Conservation (phyloP, 805 yeast species). For the Metschnikowia reukaufii region DNA sequence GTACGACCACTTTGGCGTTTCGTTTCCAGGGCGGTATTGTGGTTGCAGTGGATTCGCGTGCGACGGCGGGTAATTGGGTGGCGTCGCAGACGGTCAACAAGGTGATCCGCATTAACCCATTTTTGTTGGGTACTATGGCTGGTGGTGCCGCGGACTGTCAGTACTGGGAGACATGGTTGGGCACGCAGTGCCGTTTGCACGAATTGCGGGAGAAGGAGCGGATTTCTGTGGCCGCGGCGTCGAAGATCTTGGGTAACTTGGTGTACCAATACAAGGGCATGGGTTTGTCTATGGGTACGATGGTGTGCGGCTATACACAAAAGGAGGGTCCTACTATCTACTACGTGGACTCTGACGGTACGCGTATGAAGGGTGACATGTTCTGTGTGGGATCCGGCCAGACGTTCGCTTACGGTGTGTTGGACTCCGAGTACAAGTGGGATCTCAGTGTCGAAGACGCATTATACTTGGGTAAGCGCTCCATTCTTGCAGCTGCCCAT, state of each 20-base stretch:
- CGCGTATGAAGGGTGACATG: conserved; percentile 89
- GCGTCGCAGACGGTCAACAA: conserved; percentile 98
- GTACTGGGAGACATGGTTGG: conserved; percentile 99
- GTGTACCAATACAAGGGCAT: conserved; percentile 94
- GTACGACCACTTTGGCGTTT: conserved; percentile 97
- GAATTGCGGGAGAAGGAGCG: conserved; percentile 94
- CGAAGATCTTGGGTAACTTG: conserved; percentile 86
- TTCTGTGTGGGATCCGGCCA: conserved; percentile 99
- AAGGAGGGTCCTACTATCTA: conserved; percentile 94
- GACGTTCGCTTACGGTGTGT: conserved; percentile 97
- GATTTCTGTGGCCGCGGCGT: conserved; percentile 94
- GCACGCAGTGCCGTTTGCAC: conserved; percentile 92
- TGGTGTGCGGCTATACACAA: conserved; percentile 96
- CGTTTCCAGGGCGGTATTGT: conserved; percentile 93
- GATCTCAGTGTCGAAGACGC: conserved; percentile 93
- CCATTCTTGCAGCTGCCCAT: conserved; percentile 96
- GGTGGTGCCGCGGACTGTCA: conserved; percentile 99
- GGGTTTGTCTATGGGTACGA: conserved; percentile 99
- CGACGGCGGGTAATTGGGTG: conserved; percentile 97
- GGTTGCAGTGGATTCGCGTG: conserved; percentile 97
- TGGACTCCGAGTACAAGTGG: conserved; percentile 91
- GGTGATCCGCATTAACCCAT: conserved; percentile 95
- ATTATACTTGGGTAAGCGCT: conserved; percentile 87
- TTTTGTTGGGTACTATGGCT: conserved; percentile 95
- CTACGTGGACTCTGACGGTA: conserved; percentile 96